These are phyloP conservation scores for Petunia axillaris DNA, from an alignment of 257 asterid genomes.

Conservation along the genomic window DNA sequence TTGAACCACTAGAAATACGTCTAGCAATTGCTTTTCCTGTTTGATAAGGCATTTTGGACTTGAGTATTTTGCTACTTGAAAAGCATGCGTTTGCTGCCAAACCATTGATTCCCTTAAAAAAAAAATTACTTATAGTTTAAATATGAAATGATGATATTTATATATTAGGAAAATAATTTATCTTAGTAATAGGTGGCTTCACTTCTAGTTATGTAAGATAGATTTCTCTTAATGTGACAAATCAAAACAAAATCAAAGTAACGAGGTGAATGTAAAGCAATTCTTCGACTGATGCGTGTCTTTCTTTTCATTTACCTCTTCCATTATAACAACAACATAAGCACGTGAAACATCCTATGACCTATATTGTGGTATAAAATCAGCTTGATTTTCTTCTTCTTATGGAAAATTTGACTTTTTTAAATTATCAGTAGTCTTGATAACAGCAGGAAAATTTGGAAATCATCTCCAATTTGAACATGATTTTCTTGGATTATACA, in stretches of 20 bases:
- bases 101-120: too few relatives aligned
- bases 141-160: too few relatives aligned
- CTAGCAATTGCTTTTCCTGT: background rate
- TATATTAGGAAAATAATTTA: too few relatives aligned
- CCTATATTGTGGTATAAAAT: background rate
- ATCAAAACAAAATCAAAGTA: too few relatives aligned
- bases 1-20: background rate
- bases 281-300: background rate
- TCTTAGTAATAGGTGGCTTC: too few relatives aligned
- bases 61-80: too few relatives aligned
- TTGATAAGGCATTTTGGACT: background rate
- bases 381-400: background rate
- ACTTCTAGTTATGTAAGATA: too few relatives aligned
- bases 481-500: background rate
- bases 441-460: background rate
- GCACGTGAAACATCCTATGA: background rate
- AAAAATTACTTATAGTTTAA: too few relatives aligned
- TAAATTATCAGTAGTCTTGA: background rate
- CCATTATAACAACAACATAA: background rate
- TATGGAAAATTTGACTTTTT: background rate
- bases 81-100: too few relatives aligned
- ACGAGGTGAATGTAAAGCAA: background rate
- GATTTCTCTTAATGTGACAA: too few relatives aligned
- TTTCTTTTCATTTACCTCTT: conserved; percentile 3
- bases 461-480: background rate